Evolutionary conservation across 352 stramenopile genomes (phyloP).

Genomic region (Phytophthora megakarya): DNA sequence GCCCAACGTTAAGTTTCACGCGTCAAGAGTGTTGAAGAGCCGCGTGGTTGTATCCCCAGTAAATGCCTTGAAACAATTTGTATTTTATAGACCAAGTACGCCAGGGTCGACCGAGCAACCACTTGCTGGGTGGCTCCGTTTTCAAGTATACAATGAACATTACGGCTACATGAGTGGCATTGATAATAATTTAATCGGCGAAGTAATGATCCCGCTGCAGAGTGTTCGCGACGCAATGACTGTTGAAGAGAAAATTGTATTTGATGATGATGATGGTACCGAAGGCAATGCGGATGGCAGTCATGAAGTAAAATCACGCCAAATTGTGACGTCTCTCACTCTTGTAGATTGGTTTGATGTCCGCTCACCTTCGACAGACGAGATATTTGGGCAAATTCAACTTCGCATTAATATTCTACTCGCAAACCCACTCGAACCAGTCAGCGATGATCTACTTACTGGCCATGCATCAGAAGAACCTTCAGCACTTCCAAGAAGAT

Average conservation of each 20-base stretch:
- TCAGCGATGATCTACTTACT: slow-evolving; percentile 27
- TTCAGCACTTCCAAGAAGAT: slow-evolving; percentile 30
- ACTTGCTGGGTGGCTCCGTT: slow-evolving; percentile 66
- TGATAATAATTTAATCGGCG: slow-evolving; percentile 74
- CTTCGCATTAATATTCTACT: slow-evolving; percentile 75
- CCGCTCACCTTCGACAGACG: slow-evolving; percentile 56
- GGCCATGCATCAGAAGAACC: slow-evolving; percentile 17
- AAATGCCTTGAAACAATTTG: slow-evolving; percentile 78
- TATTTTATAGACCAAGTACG: slow-evolving; percentile 65
- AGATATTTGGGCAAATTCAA: slow-evolving; percentile 74
- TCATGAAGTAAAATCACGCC: slow-evolving; percentile 27
- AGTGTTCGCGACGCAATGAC: slow-evolving; percentile 69
- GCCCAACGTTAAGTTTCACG: slow-evolving; percentile 62
- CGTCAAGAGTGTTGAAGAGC: slow-evolving; percentile 58
- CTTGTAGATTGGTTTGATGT: slow-evolving; percentile 85
- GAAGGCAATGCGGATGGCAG: slow-evolving; percentile 19
- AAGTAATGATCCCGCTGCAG: slow-evolving; percentile 74
- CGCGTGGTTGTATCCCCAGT: slow-evolving; percentile 65
- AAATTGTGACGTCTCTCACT: slow-evolving; percentile 67
- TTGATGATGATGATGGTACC: slow-evolving; percentile 35
- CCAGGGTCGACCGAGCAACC: slow-evolving; percentile 26
- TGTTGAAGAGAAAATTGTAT: slow-evolving; percentile 61
- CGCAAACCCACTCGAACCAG: slow-evolving; percentile 48
- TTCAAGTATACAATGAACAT: slow-evolving; percentile 78
- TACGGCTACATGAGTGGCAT: slow-evolving; percentile 82